Evolutionary conservation across 2,329 filamentous ascomycete genomes (phyloP), one percentile per base, ranked within the genome.

Genomic region (Fusarium sp.): DNA sequence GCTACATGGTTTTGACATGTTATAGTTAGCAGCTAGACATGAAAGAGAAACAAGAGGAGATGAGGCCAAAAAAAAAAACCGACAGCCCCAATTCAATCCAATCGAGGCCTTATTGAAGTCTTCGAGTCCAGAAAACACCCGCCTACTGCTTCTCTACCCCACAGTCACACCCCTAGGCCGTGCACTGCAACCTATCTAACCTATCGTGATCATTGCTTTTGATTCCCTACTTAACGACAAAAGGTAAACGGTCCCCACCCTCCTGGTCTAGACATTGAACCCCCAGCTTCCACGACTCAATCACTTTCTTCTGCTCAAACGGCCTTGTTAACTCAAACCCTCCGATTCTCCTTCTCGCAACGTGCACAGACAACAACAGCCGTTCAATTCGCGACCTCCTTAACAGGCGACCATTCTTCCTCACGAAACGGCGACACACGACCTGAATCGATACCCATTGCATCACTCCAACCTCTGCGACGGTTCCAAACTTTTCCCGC

Each of bases 231-330:
- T 38, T 30, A 40, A 50, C 34, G 47, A 50, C 47, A 50, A 50
- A 50, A 50, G 34, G 47, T 38, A 47, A 38, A 47, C 63, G 46
- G 64, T 70, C 69, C 59, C 71, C 72, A 74, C 72, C 60, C 65
- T 63, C 59, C 55, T 30, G 10, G 30, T 30, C 30, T 57, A 56
- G 54, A 69, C 64, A 58, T 73, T 72, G 69, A 72, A 73, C 70
- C 70, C 68, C 72, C 72, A 74, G 72, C 62, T 74, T 74, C 72
- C 62, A 69, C 60, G 61, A 60, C 69, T 71, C 59, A 69, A 57
- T 63, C 47, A 36, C 36, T 50, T 50, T 60, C 70, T 72, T 61
- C 69, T 62, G 58, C 62, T 62, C 70, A 70, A 57, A 59, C 57
- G 58, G 64, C 68, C 70, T 47, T 38, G 62, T 63, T 60, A 55